Base-by-base conservation (phyloP, 306 rosid genomes). In the Sechiopsis laciniata region DNA sequence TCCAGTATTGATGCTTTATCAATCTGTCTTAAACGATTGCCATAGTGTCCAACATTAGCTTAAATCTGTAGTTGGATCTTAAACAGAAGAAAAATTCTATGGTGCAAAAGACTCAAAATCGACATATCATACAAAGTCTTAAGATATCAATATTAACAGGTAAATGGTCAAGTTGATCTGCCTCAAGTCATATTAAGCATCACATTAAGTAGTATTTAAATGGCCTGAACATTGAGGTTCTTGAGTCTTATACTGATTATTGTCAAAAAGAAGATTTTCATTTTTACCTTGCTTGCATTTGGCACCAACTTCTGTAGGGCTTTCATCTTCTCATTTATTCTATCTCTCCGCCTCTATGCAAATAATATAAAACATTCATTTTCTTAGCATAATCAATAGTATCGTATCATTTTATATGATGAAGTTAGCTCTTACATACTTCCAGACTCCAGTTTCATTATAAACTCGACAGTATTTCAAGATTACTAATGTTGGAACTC, bases 1-100 rank as follows among this genome's bases (percentile, higher is more conserved):
- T 85, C 88, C 16, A 85, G 53, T 83, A 85, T 78, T 55, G 88
- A 82, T 32, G 88, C 86, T 71, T 80, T 85, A 64, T 85, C 88
- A 0, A 78, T 82, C 86, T 85, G 88, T 79, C 74, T 74, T 65
- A 46, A 67, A 2, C 72, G 52, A 19, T 46, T 67, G 55, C 22
- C 16, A 37, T 37, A 10, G 3, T 8, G 2, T 67, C 35, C 72
- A 67, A 45, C 56, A 46, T 67, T 46, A 67, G 37, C 32, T 66
- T 66, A 66, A 42, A 66, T 66, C 15, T 10, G 16, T 45, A 35
- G 69, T 63, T 63, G n/a, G 5, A 35, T n/a, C 51, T n/a, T 35
- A 1, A 63, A 63, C 52, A 40, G 5, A 3, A 32, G 19, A 2
- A 61, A 61, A 61, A 17, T 12, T 61, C 46, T 26, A 7, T 15